A percentile compares a stretch with the other conserved stretches of the same genome.
phyloP scores from a whole-genome alignment of 2,329 filamentous ascomycete genomes.

The Colletotrichum somersetense region DNA sequence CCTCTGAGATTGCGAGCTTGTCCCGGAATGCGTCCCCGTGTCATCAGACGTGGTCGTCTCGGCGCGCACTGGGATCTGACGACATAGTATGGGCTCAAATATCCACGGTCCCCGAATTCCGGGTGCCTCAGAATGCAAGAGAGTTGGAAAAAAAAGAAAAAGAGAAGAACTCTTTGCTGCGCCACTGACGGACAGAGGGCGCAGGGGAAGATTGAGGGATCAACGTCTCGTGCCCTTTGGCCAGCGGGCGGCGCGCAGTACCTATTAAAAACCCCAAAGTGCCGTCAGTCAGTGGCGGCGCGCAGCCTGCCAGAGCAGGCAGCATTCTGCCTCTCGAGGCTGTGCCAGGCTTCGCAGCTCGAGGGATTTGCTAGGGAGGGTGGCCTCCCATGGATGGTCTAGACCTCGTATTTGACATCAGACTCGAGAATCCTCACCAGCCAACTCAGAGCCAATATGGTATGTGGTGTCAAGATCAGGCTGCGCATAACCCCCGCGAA shows the following conservation, averaged over 20 bases:
- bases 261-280: neutral
- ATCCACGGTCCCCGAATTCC: no score
- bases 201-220: neutral
- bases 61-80: neutral
- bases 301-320: no score
- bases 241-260: neutral
- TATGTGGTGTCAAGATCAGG: no score
- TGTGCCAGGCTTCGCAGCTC: neutral
- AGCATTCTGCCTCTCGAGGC: neutral
- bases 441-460: neutral
- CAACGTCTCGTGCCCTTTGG: neutral
- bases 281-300: neutral
- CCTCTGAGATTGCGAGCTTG: neutral
- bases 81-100: neutral
- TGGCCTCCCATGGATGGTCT: neutral
- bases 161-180: fast-evolving
- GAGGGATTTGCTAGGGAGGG: neutral
- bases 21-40: no score
- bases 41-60: neutral
- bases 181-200: no score
- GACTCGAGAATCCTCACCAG: neutral
- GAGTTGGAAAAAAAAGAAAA: no score
- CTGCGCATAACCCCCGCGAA: neutral
- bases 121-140: neutral
- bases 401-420: neutral